These are phyloP conservation scores for Hypholoma sublateritium DNA, from an alignment of 768 basidiomycete genomes.

Conservation along the genomic window DNA sequence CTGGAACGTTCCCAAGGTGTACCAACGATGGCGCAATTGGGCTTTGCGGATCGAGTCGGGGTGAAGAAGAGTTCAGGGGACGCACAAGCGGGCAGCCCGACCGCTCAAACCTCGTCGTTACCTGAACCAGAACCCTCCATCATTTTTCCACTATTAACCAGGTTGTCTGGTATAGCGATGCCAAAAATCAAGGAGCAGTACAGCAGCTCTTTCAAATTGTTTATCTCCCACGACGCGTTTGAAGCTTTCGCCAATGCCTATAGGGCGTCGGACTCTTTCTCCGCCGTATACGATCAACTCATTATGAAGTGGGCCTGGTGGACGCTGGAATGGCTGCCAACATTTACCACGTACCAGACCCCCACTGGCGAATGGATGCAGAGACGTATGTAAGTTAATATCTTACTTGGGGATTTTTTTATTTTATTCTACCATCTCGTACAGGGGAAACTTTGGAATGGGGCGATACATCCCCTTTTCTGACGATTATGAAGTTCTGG, in stretches of 20 bases:
- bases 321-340: conserved; percentile 23
- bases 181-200: too few species aligned
- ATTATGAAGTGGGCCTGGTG: conserved; percentile 20
- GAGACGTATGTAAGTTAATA: conserved; percentile 18
- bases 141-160: too few species aligned
- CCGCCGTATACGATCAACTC: conserved; percentile 23
- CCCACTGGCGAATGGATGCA: conserved; percentile 23
- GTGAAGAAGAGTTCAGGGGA: too few species aligned
- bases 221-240: too few species aligned
- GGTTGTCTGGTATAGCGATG: too few species aligned
- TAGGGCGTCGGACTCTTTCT: conserved; percentile 12
- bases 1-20: not conserved
- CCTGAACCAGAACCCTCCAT: too few species aligned
- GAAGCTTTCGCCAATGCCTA: not conserved
- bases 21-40: not conserved
- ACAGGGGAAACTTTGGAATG: conserved; percentile 27
- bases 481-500: conserved; percentile 10
- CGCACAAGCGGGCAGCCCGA: too few species aligned
- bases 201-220: too few species aligned
- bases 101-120: too few species aligned
- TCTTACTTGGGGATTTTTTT: not conserved
- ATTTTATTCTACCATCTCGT: not conserved
- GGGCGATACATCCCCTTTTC: conserved; percentile 28
- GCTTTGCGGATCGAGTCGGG: not conserved
- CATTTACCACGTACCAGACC: conserved; percentile 17